These are phyloP conservation scores for Metschnikowia peoriensis DNA, from an alignment of 805 yeast genomes.

Conservation along the genomic window DNA sequence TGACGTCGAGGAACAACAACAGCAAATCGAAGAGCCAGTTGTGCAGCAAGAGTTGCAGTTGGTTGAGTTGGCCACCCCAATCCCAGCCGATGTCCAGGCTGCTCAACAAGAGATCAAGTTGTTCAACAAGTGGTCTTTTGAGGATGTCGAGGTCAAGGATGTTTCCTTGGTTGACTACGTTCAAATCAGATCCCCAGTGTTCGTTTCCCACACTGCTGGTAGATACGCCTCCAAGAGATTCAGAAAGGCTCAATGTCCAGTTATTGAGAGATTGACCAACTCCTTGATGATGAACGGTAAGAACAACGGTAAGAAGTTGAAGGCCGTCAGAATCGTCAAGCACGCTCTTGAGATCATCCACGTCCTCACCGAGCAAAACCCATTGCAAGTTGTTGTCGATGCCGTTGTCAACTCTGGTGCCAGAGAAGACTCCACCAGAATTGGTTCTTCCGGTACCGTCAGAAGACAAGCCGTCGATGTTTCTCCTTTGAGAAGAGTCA, in stretches of 20 bases:
- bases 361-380: constrained; percentile 98
- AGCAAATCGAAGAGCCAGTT: constrained; percentile 56
- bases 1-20: constrained; percentile 70
- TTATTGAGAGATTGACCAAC: constrained; percentile 99
- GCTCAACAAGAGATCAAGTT: constrained; percentile 96
- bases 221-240: constrained; percentile 99
- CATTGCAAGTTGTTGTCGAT: constrained; percentile 97
- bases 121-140: constrained; percentile 99
- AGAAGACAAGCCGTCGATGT: constrained; percentile 99
- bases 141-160: constrained; percentile 96
- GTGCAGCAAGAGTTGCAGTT: constrained; percentile 82
- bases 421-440: constrained; percentile 99
- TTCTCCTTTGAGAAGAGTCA: constrained; percentile 99
- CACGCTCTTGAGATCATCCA: constrained; percentile 98
- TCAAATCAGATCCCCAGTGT: constrained; percentile 96
- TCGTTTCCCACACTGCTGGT: constrained; percentile 99
- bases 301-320: constrained; percentile 99
- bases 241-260: constrained; percentile 99
- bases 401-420: constrained; percentile 99
- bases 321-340: constrained; percentile 99
- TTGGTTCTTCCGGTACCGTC: constrained; percentile 99
- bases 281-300: constrained; percentile 99
- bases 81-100: constrained; percentile 94
- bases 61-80: constrained; percentile 88
- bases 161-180: constrained; percentile 97